Evolutionary conservation across 495 filamentous ascomycete genomes (phyloP).

Genomic region (Tuber microsphaerosporum): DNA sequence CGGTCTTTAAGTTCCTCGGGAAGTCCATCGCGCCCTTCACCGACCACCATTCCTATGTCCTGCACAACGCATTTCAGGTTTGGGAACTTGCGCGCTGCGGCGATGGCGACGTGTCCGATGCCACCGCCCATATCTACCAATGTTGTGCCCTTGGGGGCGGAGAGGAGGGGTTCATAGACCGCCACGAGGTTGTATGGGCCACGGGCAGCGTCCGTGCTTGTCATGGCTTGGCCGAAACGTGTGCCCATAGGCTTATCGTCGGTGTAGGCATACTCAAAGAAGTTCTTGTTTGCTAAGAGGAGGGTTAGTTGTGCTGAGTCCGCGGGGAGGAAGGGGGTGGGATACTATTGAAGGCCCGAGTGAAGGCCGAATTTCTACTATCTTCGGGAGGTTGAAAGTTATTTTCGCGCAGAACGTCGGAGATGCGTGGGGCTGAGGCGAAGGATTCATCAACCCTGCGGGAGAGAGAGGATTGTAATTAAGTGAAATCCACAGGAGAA

Average conservation of each 20-base stretch:
- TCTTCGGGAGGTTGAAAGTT: slow-evolving; percentile 8
- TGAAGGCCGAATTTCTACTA: slow-evolving; percentile 8
- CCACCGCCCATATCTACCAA: slow-evolving; percentile 45
- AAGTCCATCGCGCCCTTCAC: slow-evolving; percentile 6
- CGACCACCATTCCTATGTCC: slow-evolving; percentile 34
- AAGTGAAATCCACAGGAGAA: not conserved
- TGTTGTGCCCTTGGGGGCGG: slow-evolving; percentile 8
- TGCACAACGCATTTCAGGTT: slow-evolving; percentile 42
- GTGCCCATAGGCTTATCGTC: slow-evolving; percentile 2
- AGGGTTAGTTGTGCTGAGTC: not conserved
- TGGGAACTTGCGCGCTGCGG: slow-evolving; percentile 20
- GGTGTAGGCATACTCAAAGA: slow-evolving; percentile 6
- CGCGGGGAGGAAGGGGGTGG: not conserved
- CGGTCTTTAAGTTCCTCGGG: slow-evolving; percentile 12
- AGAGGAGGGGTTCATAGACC: slow-evolving; percentile 4
- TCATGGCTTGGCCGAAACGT: slow-evolving; percentile 11
- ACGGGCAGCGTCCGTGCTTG: no score
- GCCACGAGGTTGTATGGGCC: not conserved
- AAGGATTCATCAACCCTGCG: slow-evolving; percentile 2
- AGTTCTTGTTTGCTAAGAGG: slow-evolving; percentile 7
- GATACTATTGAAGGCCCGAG: slow-evolving; percentile 9
- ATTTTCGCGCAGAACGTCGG: slow-evolving; percentile 7
- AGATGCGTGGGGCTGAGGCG: not conserved
- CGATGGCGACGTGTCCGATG: slow-evolving; percentile 37
- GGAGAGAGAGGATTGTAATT: not conserved